Evolutionary conservation across 306 rosid species (phyloP).

Genomic region (Nissolia schottii): DNA sequence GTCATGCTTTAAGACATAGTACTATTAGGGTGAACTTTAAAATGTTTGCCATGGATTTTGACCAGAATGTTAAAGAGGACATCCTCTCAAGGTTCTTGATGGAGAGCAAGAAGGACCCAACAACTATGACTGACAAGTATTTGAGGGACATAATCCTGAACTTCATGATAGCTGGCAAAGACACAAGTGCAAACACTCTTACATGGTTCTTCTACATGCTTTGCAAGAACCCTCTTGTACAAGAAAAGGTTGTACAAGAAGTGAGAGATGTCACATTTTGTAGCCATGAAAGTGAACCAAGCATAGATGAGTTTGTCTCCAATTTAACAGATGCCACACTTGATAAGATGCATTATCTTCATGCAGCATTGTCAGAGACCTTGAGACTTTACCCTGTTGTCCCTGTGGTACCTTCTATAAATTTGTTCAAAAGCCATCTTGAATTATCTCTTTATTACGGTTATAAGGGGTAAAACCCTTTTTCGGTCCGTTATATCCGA

Average conservation of each 20-base stretch:
- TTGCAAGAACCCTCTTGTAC: constrained; percentile 69
- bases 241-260: constrained; percentile 67
- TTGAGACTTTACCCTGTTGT: constrained; percentile 76
- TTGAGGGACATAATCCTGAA: constrained; percentile 64
- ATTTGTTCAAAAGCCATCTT: not conserved
- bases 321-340: constrained; percentile 49
- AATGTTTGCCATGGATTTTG: not conserved
- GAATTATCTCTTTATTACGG: not conserved
- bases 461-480: too few species aligned
- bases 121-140: constrained; percentile 51
- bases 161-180: constrained; percentile 77
- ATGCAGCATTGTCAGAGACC: constrained; percentile 76
- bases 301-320: constrained; percentile 37
- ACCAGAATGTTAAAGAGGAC: constrained; percentile 66
- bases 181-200: constrained; percentile 62
- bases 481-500: too few species aligned
- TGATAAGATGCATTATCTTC: constrained; percentile 79
- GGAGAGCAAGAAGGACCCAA: constrained; percentile 61
- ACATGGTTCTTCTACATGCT: constrained; percentile 86
- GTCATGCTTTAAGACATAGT: not conserved
- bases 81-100: constrained; percentile 71
- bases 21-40: not conserved
- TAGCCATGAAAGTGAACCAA: constrained; percentile 25
- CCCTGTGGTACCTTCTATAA: constrained; percentile 38
- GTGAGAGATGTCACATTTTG: constrained; percentile 40